Evolutionary conservation across 2,329 filamentous ascomycete species (phyloP).

Genomic region (Ascochyta pisi): DNA sequence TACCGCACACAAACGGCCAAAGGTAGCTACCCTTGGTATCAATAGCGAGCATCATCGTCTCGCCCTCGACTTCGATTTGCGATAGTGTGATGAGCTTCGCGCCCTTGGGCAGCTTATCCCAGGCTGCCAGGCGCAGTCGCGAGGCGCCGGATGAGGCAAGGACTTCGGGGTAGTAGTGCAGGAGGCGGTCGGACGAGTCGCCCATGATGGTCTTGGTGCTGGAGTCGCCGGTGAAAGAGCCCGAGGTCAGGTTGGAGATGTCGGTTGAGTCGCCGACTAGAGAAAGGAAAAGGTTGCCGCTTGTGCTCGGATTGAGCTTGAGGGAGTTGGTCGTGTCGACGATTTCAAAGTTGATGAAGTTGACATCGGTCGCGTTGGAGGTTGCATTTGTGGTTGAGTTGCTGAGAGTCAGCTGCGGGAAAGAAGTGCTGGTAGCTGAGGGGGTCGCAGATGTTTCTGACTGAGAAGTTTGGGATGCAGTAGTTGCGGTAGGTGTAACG

Average conservation of each 20-base stretch:
- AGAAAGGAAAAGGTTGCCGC: constrained; percentile 13
- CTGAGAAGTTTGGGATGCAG: background rate
- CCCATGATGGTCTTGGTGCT: constrained; percentile 11
- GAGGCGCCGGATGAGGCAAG: constrained; percentile 9
- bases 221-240: constrained; percentile 11
- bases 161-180: constrained; percentile 14
- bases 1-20: constrained; percentile 16
- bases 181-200: constrained; percentile 10
- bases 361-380: constrained; percentile 9
- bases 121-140: constrained; percentile 8
- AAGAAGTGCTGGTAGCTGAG: background rate
- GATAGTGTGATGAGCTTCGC: constrained; percentile 14
- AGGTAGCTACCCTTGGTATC: constrained; percentile 12
- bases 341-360: constrained; percentile 9
- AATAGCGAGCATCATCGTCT: constrained; percentile 15
- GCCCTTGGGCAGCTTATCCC: constrained; percentile 13
- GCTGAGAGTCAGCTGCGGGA: constrained; percentile 1
- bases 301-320: constrained; percentile 11
- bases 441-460: background rate
- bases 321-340: constrained; percentile 12
- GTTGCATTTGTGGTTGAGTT: constrained; percentile 6
- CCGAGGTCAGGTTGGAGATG: constrained; percentile 6
- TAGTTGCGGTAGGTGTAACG: background rate
- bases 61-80: constrained; percentile 10
- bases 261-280: constrained; percentile 10